These are phyloP conservation scores for Suillus hirtellus DNA, from an alignment of 768 basidiomycete genomes.

Conservation along the genomic window DNA sequence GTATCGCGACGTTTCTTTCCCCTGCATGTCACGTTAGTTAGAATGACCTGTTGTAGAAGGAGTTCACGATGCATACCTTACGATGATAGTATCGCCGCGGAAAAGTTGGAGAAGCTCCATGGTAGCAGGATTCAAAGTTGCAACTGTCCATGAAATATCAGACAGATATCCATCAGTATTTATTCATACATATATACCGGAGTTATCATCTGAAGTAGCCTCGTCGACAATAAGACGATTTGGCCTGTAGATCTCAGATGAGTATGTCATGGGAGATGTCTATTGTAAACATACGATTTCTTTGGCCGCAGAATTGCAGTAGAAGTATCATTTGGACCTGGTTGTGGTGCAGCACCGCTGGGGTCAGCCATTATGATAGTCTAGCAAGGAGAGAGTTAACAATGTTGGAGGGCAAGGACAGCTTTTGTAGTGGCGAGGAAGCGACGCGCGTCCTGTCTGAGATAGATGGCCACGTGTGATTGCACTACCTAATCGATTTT, in stretches of 20 bases:
- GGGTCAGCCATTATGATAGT: constrained; percentile 65
- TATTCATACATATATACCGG: constrained; percentile 55
- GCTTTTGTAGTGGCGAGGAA: constrained; percentile 9
- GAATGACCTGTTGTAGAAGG: not conserved
- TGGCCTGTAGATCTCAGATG: constrained; percentile 55
- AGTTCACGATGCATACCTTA: constrained; percentile 56
- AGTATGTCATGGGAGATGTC: constrained; percentile 16
- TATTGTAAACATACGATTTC: constrained; percentile 78
- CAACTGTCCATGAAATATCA: constrained; percentile 51
- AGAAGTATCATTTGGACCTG: constrained; percentile 86
- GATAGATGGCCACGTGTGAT: constrained; percentile 15
- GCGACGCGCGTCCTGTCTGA: constrained; percentile 35
- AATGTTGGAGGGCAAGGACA: constrained; percentile 13
- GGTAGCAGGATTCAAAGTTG: constrained; percentile 92
- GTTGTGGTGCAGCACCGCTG: constrained; percentile 78
- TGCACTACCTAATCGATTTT: constrained; percentile 11
- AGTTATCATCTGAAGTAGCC: constrained; percentile 92
- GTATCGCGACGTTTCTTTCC: constrained; percentile 98
- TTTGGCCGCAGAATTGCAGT: constrained; percentile 96
- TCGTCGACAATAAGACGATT: constrained; percentile 99
- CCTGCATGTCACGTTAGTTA: constrained; percentile 39
- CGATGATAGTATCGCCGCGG: constrained; percentile 95
- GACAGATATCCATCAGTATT: constrained; percentile 17
- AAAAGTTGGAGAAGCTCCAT: constrained; percentile 95
- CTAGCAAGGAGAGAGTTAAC: constrained; percentile 12